Percentiles rank a stretch among this genome's conserved stretches.
phyloP scores from a whole-genome alignment of 2,329 filamentous ascomycete species.

The Penicillium oxalicum region DNA sequence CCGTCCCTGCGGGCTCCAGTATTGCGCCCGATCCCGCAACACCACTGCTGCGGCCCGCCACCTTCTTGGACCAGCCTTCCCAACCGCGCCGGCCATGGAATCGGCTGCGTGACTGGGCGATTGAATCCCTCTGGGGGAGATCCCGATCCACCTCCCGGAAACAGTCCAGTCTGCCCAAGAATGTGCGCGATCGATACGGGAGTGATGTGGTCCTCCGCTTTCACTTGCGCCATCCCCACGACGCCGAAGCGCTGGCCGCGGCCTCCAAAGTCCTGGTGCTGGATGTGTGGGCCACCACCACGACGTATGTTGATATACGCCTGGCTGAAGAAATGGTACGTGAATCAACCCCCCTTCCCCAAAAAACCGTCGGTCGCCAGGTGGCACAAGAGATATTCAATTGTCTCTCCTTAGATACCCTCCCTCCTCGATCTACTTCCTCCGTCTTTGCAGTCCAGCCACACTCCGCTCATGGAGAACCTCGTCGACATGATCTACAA shows the following conservation, averaged over 20 bases:
- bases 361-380: neutral
- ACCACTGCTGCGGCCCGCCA: conserved; percentile 28
- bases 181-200: conserved; percentile 54
- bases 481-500: conserved; percentile 70
- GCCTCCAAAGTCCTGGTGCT: conserved; percentile 71
- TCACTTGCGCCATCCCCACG: conserved; percentile 62
- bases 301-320: conserved; percentile 77
- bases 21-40: conserved; percentile 19
- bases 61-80: conserved; percentile 24
- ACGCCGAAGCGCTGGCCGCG: conserved; percentile 65
- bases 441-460: conserved; percentile 61
- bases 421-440: conserved; percentile 75
- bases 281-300: conserved; percentile 83
- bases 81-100: conserved; percentile 33
- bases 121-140: conserved; percentile 41
- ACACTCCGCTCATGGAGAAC: conserved; percentile 72
- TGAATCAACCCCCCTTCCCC: conserved; percentile 5
- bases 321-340: conserved; percentile 67
- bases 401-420: conserved; percentile 47
- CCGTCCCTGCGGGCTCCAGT: conserved; percentile 34
- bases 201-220: conserved; percentile 87
- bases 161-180: conserved; percentile 29
- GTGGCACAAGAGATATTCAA: neutral
- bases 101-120: conserved; percentile 38
- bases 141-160: conserved; percentile 19